Conservation (phyloP, 2,329 filamentous ascomycete genomes). For the Cladosporium sp. region DNA sequence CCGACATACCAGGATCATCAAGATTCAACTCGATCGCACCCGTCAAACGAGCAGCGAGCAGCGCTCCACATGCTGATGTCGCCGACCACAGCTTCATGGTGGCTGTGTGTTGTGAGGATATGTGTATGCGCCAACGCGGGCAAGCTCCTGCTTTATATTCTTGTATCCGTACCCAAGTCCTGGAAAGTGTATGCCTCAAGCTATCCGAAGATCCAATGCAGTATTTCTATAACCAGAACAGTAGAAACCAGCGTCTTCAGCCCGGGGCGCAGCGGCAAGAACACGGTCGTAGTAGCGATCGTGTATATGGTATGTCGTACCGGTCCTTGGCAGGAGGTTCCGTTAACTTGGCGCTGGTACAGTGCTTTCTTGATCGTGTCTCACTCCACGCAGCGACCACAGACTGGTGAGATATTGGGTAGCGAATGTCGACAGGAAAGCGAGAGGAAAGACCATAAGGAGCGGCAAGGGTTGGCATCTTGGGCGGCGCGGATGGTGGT, state of each 20-base stretch:
- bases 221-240: not conserved
- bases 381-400: not conserved
- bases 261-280: constrained; percentile 1
- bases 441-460: not conserved
- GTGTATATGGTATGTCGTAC: not conserved
- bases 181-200: not conserved
- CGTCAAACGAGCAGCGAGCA: constrained; percentile 17
- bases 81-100: constrained; percentile 17
- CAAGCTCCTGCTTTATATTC: not conserved
- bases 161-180: not conserved
- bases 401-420: not conserved
- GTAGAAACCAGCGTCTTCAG: not conserved
- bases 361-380: not conserved
- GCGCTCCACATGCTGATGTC: constrained; percentile 14
- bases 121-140: not conserved
- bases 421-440: not conserved
- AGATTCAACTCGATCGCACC: constrained; percentile 14
- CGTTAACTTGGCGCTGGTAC: not conserved
- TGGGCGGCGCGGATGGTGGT: not conserved
- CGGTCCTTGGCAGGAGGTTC: constrained; percentile 10
- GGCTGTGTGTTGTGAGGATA: not conserved
- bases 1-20: constrained; percentile 1
- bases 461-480: constrained; percentile 4
- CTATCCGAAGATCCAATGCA: not conserved
- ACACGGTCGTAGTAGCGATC: not conserved